A percentile compares a stretch with the other conserved stretches of the same genome.
Conservation (phyloP, 2,329 filamentous ascomycete species). For the Aspergillus novofumigatus region DNA sequence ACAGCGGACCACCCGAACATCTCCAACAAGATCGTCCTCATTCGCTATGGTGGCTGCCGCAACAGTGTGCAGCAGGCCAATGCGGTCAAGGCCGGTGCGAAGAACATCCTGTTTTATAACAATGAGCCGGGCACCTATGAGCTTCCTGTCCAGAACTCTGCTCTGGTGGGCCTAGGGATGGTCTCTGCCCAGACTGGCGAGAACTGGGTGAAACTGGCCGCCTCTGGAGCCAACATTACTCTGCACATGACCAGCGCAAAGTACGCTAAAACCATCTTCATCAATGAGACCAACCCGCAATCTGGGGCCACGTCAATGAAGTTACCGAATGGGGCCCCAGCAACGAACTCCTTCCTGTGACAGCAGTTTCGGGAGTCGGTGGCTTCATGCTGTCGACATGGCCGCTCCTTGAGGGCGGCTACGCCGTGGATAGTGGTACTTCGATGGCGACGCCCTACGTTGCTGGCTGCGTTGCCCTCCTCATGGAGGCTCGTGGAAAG, state of each 20-base stretch:
- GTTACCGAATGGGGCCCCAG: conserved; percentile 19
- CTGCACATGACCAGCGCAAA: conserved; percentile 12
- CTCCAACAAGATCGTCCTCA: too few relatives aligned
- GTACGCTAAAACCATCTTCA: conserved; percentile 7
- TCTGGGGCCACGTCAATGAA: conserved; percentile 16
- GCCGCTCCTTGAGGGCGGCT: conserved; percentile 25
- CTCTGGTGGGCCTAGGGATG: conserved; percentile 11
- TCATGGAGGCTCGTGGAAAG: too few relatives aligned
- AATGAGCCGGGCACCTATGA: conserved; percentile 22
- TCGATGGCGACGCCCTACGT: too few relatives aligned
- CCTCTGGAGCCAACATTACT: conserved; percentile 8
- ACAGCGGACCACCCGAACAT: too few relatives aligned
- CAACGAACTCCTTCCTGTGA: conserved; percentile 7
- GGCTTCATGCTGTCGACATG: conserved; percentile 54
- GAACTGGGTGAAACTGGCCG: conserved; percentile 11
- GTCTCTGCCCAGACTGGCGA: conserved; percentile 10
- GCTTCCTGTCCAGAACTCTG: conserved; percentile 1
- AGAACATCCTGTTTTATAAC: conserved; percentile 62
- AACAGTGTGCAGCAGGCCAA: conserved; percentile 54
- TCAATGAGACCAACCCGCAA: conserved; percentile 11
- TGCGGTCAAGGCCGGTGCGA: conserved; percentile 52
- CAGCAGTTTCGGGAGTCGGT: conserved; percentile 3
- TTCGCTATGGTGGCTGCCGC: conserved; percentile 37
- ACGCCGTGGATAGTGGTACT: too few relatives aligned
- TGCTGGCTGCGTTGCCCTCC: too few relatives aligned